Percentiles rank a stretch among this genome's conserved stretches.
Conservation (phyloP, 805 yeast species). For the Kuraishia hungarica region DNA sequence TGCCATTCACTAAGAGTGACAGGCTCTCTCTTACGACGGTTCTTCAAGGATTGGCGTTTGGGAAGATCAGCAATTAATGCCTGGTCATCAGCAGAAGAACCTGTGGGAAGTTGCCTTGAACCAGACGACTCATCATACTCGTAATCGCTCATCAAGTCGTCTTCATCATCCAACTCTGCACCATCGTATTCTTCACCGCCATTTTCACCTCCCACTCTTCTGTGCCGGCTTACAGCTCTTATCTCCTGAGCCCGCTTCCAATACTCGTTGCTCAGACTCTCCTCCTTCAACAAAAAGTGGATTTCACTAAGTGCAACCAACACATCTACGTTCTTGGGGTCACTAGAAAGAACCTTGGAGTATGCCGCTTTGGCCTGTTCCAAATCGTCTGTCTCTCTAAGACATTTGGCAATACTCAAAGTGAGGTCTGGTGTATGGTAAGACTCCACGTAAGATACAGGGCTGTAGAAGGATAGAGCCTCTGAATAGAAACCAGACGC, state of each 20-base stretch:
- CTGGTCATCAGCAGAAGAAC: constrained; percentile 7
- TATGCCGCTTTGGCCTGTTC: constrained; percentile 55
- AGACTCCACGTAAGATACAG: constrained; percentile 48
- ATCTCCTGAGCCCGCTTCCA: background rate
- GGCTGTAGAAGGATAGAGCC: constrained; percentile 60
- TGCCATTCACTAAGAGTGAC: constrained; percentile 17
- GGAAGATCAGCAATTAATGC: constrained; percentile 25
- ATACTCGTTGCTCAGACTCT: constrained; percentile 15
- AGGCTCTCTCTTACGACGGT: constrained; percentile 11
- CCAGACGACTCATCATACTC: constrained; percentile 16
- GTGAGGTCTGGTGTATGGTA: constrained; percentile 43
- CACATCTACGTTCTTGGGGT: constrained; percentile 62
- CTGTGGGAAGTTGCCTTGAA: background rate
- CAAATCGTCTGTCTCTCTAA: constrained; percentile 63
- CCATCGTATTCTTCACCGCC: constrained; percentile 9
- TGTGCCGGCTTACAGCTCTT: background rate
- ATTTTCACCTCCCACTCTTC: constrained; percentile 6
- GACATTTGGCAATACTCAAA: constrained; percentile 66
- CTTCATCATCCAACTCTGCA: constrained; percentile 10
- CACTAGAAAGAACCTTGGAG: constrained; percentile 39
- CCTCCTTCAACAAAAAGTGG: constrained; percentile 55
- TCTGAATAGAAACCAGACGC: constrained; percentile 63
- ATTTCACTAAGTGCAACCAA: constrained; percentile 79
- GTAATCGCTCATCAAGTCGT: constrained; percentile 4
- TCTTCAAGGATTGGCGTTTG: constrained; percentile 10